phyloP scores from a whole-genome alignment of 805 yeast species.

The Pachysolen tannophilus region DNA sequence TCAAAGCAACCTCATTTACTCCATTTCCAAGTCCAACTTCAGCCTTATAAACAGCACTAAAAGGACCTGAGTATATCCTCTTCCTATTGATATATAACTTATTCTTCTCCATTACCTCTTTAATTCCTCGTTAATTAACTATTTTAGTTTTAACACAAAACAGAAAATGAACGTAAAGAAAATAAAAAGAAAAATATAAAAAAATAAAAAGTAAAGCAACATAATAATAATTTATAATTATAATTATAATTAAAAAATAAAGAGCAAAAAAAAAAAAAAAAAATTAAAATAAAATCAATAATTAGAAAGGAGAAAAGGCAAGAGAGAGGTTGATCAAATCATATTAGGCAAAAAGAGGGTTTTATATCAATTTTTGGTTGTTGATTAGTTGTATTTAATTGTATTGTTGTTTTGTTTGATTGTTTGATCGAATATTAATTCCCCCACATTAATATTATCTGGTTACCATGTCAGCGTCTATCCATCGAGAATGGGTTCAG shows the following conservation, averaged over 20 bases:
- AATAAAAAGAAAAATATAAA: slow-evolving; percentile 1
- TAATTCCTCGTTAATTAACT: neutral
- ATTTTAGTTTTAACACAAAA: neutral
- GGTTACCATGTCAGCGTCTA: slow-evolving; percentile 6
- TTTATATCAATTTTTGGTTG: no score
- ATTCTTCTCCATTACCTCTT: neutral
- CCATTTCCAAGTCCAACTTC: slow-evolving; percentile 8
- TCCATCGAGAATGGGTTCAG: slow-evolving; percentile 38
- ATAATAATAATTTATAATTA: no score
- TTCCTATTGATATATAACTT: slow-evolving; percentile 11
- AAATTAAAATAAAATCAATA: no score
- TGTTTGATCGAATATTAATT: no score
- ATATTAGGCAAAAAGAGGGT: no score
- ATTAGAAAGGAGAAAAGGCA: no score
- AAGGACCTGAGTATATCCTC: slow-evolving; percentile 34
- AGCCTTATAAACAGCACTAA: slow-evolving; percentile 30
- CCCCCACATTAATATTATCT: no score
- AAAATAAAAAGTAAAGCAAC: neutral
- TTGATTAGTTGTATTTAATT: no score
- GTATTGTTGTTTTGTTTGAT: no score
- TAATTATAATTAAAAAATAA: no score
- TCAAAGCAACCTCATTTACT: slow-evolving; percentile 32
- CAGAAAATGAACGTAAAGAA: neutral
- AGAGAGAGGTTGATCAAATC: no score
- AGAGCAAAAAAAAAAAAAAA: no score